Evolutionary conservation across 2,329 filamentous ascomycete species (phyloP).

Genomic region (Calonectria honghensis): DNA sequence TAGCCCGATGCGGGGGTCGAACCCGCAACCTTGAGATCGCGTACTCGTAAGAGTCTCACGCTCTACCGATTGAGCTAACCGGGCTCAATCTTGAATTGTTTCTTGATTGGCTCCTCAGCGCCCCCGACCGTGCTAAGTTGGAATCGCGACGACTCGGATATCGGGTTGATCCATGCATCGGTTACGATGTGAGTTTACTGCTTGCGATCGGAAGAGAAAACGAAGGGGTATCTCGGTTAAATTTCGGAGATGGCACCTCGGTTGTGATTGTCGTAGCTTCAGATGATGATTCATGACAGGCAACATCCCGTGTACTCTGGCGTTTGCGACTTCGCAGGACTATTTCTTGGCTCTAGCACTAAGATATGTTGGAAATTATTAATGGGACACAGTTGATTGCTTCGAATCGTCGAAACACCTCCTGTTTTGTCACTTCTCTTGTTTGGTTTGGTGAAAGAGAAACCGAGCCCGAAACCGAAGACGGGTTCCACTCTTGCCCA

Average conservation of each 20-base stretch:
- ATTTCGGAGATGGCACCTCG: neutral
- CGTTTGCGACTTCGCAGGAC: neutral
- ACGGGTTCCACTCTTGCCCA: neutral
- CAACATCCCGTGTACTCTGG: neutral
- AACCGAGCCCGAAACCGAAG: constrained; percentile 19
- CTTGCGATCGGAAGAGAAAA: neutral
- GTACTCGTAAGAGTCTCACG: constrained; percentile 77
- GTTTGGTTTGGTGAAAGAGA: neutral
- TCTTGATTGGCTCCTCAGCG: neutral
- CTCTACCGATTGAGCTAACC: constrained; percentile 70
- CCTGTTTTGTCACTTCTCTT: neutral
- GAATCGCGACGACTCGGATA: neutral
- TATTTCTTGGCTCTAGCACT: neutral
- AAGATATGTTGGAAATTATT: neutral
- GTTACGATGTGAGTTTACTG: neutral
- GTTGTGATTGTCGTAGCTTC: neutral
- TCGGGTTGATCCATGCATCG: neutral
- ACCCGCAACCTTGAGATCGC: constrained; percentile 74
- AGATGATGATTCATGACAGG: too few relatives aligned
- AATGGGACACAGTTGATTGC: neutral
- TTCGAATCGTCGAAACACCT: accelerated
- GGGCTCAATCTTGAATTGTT: constrained; percentile 39
- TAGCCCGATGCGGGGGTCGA: constrained; percentile 67
- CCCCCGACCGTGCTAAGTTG: neutral
- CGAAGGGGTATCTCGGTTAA: neutral